These are phyloP conservation scores for Penicillium riverlandense DNA, from an alignment of 495 filamentous ascomycete genomes.

Conservation along the genomic window DNA sequence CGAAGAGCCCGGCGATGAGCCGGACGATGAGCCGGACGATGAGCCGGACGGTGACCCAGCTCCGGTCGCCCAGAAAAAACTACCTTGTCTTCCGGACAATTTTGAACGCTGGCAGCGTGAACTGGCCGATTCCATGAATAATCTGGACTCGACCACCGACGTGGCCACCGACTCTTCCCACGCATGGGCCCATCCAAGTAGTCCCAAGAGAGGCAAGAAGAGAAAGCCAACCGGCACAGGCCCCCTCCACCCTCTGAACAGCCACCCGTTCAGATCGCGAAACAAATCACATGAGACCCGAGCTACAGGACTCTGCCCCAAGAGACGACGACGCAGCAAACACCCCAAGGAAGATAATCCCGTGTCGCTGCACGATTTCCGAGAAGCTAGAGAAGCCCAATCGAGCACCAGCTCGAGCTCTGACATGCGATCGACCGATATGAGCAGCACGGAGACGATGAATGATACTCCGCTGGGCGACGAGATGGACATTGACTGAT, in stretches of 20 bases:
- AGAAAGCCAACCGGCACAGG: slow-evolving; percentile 21
- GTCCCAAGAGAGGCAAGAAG: slow-evolving; percentile 27
- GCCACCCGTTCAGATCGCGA: background rate
- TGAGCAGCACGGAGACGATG: slow-evolving; percentile 2
- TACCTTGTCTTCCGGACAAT: slow-evolving; percentile 11
- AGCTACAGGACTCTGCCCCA: slow-evolving; percentile 13
- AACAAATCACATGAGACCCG: slow-evolving; percentile 1
- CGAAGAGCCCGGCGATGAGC: slow-evolving; percentile 37
- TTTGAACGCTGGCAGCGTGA: slow-evolving; percentile 29
- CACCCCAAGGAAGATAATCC: background rate
- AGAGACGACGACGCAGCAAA: slow-evolving; percentile 19
- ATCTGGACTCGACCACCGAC: slow-evolving; percentile 19
- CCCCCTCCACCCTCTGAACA: background rate
- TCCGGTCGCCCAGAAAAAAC: background rate
- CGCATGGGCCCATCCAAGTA: background rate
- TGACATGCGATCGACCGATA: slow-evolving; percentile 12
- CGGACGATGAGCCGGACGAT: no score
- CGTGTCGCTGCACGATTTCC: slow-evolving; percentile 1
- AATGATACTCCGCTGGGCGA: slow-evolving; percentile 11
- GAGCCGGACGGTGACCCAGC: slow-evolving; percentile 1
- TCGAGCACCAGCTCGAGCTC: slow-evolving; percentile 16
- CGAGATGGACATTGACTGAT: slow-evolving; percentile 27
- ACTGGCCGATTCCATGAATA: slow-evolving; percentile 24
- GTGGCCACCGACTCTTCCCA: background rate
- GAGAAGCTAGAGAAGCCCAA: slow-evolving; percentile 10